phyloP scores from a whole-genome alignment of 768 basidiomycete species.

The Termitomyces sp. region DNA sequence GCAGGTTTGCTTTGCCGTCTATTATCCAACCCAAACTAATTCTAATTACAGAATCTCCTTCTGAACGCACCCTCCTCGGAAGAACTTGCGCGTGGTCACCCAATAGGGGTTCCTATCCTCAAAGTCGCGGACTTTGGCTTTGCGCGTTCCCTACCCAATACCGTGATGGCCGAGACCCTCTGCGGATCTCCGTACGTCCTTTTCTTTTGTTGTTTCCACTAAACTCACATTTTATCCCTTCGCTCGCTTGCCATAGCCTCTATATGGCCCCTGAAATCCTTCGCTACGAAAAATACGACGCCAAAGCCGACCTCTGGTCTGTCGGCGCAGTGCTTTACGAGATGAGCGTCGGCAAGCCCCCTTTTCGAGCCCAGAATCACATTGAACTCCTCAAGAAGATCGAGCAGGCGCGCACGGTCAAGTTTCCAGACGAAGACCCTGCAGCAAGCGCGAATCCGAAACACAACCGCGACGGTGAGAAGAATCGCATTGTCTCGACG shows the following conservation, averaged over 20 bases:
- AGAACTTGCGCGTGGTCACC: conserved; percentile 84
- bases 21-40: neutral
- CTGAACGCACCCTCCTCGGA: conserved; percentile 76
- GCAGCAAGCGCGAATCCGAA: conserved; percentile 16
- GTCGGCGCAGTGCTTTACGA: conserved; percentile 97
- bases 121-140: conserved; percentile 99
- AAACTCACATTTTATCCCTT: conserved; percentile 25
- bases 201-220: neutral
- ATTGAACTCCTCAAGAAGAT: conserved; percentile 93
- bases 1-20: conserved; percentile 42
- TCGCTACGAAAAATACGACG: conserved; percentile 94
- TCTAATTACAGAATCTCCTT: conserved; percentile 65
- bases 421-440: conserved; percentile 88
- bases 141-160: conserved; percentile 84
- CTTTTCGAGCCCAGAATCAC: conserved; percentile 94
- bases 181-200: conserved; percentile 90
- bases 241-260: conserved; percentile 46
- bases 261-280: conserved; percentile 98
- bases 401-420: too few relatives aligned
- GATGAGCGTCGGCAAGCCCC: conserved; percentile 89
- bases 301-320: conserved; percentile 98
- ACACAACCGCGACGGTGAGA: too few relatives aligned
- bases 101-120: conserved; percentile 87
- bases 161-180: conserved; percentile 95
- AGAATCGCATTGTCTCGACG: neutral